Conservation (phyloP, 129 eudicot species). For the Flaveria brownii region DNA sequence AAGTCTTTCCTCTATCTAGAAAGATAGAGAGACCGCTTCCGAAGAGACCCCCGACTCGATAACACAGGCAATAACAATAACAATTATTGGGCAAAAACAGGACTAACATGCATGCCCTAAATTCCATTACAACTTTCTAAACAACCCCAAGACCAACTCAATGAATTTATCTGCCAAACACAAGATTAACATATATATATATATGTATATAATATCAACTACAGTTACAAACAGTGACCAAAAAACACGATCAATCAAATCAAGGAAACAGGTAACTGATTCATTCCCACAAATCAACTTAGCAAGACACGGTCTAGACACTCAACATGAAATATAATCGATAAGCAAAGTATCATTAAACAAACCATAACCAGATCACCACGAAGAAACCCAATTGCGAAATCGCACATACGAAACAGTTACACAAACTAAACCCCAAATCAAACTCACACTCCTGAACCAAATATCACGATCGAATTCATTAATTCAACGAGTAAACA, state of each 20-base stretch:
- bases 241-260: slow-evolving; percentile 21
- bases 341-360: neutral
- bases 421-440: slow-evolving; percentile 25
- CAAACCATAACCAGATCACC: slow-evolving; percentile 22
- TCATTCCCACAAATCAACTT: slow-evolving; percentile 7
- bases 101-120: neutral
- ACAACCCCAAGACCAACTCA: neutral
- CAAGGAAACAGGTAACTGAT: slow-evolving; percentile 23
- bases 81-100: slow-evolving; percentile 27
- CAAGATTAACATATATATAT: neutral
- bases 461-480: neutral
- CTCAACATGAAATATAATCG: neutral
- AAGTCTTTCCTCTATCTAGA: too few relatives aligned
- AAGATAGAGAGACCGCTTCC: too few relatives aligned
- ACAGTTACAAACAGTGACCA: slow-evolving; percentile 20
- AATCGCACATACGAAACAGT: too few relatives aligned
- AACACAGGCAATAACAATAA: too few relatives aligned
- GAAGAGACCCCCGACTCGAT: too few relatives aligned
- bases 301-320: slow-evolving; percentile 3
- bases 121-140: neutral
- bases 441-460: slow-evolving; percentile 7
- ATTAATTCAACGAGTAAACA: neutral
- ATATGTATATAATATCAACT: neutral
- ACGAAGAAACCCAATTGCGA: slow-evolving; percentile 18
- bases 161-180: slow-evolving; percentile 1